Evolutionary conservation across 2,329 filamentous ascomycete genomes (phyloP).

Genomic region (Cytospora piceae): DNA sequence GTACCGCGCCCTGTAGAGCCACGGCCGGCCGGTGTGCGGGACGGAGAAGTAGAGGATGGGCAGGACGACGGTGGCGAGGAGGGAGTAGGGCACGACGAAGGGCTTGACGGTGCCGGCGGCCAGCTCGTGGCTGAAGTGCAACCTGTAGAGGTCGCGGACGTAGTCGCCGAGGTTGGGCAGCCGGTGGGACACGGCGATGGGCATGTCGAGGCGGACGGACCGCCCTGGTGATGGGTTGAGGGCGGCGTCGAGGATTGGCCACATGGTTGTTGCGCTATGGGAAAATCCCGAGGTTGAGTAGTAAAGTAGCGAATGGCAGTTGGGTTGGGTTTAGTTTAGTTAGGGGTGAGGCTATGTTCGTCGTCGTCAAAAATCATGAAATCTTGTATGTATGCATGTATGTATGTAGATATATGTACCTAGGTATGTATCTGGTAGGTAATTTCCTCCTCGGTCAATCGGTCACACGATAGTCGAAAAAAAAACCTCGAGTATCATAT

Average conservation of each 20-base stretch:
- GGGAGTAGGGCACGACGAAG: constrained; percentile 56
- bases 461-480: too few relatives aligned
- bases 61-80: constrained; percentile 53
- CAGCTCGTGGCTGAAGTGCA: constrained; percentile 37
- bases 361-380: too few relatives aligned
- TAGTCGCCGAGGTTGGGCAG: constrained; percentile 25
- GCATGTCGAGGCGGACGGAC: constrained; percentile 14
- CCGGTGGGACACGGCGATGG: constrained; percentile 2
- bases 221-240: constrained; percentile 10
- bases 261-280: constrained; percentile 14
- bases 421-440: too few relatives aligned
- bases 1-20: constrained; percentile 56
- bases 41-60: constrained; percentile 60
- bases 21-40: constrained; percentile 54
- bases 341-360: too few relatives aligned
- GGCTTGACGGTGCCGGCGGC: constrained; percentile 48
- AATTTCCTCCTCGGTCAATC: too few relatives aligned
- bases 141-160: constrained; percentile 23
- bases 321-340: background rate
- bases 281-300: background rate
- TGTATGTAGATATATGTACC: too few relatives aligned
- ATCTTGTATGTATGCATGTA: too few relatives aligned
- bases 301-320: background rate
- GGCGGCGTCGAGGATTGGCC: constrained; percentile 8
- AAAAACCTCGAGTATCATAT: too few relatives aligned